phyloP scores from a whole-genome alignment of 73 alveolate genomes.

The Stentor coeruleus region DNA sequence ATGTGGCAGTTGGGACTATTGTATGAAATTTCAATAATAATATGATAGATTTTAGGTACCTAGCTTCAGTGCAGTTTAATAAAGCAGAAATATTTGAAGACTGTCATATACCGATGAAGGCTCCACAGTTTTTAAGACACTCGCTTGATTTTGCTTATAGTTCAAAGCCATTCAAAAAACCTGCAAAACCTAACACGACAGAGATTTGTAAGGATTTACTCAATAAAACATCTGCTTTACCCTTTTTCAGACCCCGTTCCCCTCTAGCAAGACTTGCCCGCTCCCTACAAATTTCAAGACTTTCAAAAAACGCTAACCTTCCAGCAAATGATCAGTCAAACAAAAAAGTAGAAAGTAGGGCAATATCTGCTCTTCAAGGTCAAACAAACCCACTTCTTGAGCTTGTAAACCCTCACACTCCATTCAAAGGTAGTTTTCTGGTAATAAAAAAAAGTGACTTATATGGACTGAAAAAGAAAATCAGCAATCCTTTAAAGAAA shows the following conservation, averaged over 20 bases:
- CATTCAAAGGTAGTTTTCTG: not conserved
- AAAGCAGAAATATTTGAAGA: not conserved
- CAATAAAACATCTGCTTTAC: not conserved
- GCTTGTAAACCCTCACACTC: conserved; percentile 6
- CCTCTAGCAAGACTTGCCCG: not conserved
- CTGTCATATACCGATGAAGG: not conserved
- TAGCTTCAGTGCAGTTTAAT: not conserved
- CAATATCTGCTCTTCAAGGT: not conserved
- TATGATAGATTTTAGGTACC: not conserved
- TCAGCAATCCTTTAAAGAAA: not conserved
- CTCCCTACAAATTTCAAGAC: not conserved
- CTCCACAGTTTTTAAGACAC: not conserved
- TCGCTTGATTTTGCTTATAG: not conserved
- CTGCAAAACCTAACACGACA: no score
- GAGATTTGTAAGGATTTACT: no score
- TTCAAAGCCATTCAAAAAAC: no score
- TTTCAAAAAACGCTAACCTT: not conserved
- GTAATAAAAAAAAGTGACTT: not conserved
- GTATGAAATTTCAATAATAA: no score
- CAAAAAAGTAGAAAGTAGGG: not conserved
- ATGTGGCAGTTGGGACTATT: no score
- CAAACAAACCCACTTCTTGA: not conserved
- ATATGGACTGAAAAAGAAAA: not conserved
- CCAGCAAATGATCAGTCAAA: not conserved
- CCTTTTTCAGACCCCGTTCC: not conserved